These are phyloP conservation scores for Aspergillus spinulosporus DNA, from an alignment of 2,329 filamentous ascomycete genomes.

Conservation along the genomic window DNA sequence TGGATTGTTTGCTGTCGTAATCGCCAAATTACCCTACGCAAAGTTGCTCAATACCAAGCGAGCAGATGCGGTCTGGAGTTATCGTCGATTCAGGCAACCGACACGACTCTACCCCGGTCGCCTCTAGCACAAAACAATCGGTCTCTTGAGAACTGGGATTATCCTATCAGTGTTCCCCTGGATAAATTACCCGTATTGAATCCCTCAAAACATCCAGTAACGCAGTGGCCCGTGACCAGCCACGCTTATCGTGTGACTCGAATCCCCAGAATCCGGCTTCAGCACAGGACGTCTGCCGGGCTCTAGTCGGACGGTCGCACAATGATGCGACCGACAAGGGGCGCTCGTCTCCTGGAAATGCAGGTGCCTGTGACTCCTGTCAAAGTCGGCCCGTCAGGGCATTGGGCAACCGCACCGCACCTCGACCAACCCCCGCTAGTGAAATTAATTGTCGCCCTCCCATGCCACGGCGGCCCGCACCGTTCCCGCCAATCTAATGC, in stretches of 20 bases:
- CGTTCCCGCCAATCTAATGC: slow-evolving; percentile 25
- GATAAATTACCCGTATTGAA: too few relatives aligned
- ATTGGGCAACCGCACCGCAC: slow-evolving; percentile 23
- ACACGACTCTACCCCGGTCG: neutral
- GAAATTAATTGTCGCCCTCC: slow-evolving; percentile 20
- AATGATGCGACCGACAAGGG: slow-evolving; percentile 10
- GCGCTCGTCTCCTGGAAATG: slow-evolving; percentile 19
- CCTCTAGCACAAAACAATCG: neutral
- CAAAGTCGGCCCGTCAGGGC: slow-evolving; percentile 16
- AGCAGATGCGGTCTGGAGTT: neutral
- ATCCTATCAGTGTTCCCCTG: neutral
- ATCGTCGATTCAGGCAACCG: neutral
- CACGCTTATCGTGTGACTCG: slow-evolving; percentile 23
- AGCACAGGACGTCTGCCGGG: neutral
- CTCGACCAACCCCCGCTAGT: slow-evolving; percentile 20
- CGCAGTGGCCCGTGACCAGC: slow-evolving; percentile 15
- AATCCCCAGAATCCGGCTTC: neutral
- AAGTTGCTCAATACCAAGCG: neutral
- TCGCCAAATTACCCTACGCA: neutral
- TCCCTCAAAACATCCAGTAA: neutral
- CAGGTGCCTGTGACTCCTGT: slow-evolving; percentile 20
- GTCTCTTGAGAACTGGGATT: neutral
- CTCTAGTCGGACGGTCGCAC: neutral
- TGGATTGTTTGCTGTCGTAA: slow-evolving; percentile 9
- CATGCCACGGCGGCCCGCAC: slow-evolving; percentile 31